Base-by-base conservation (phyloP, 225 moss, liverwort and hornwort genomes). In the Pseudoscleropodium purum region DNA sequence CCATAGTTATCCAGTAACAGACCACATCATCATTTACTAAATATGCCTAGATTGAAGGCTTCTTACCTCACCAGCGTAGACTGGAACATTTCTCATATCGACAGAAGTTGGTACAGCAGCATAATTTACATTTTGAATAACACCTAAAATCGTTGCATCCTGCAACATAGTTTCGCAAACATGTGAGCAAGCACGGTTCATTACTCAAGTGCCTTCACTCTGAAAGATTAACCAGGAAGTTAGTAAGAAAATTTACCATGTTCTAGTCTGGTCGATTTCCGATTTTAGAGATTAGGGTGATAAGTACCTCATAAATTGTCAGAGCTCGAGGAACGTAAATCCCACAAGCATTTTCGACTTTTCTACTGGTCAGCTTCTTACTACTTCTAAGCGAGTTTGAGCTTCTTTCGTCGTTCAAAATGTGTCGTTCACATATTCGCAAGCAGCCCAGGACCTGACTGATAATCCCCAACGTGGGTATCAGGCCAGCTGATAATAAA, bases 21-120 rank as follows among this genome's bases (percentile, higher is more conserved):
- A 60, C 33, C 34, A 63, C 39, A 85, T 67, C 75, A 12, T 52
- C 26, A 41, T n/a, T 34, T 63, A 74, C 49, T 17, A n/a, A 59
- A 88, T 78, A 52, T 45, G 62, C 34, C 83, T 68, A 68, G 77
- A 84, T 51, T 20, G 52, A 47, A 81, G 68, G 41, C 52, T 60
- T 47, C 85, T 89, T 86, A 91, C 91, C 89, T 91, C 91, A 36
- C 89, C 91, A 78, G 86, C 86, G 62, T 89, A 86, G 21, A 76
- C 84, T 43, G 91, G 89, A 69, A 89, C 41, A 54, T 54, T 86
- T 78, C 82, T 82, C 91, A 91, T 86, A 78, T 91, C 89, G 51
- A 91, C 86, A 83, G 27, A 76, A 72, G 49, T 91, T 67, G 83
- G 86, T 82, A 69, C 82, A 91, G 86, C 89, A 75, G 82, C 68